Conservation (phyloP, 176 grass and related monocot species). For the Pontederia paniculata region DNA sequence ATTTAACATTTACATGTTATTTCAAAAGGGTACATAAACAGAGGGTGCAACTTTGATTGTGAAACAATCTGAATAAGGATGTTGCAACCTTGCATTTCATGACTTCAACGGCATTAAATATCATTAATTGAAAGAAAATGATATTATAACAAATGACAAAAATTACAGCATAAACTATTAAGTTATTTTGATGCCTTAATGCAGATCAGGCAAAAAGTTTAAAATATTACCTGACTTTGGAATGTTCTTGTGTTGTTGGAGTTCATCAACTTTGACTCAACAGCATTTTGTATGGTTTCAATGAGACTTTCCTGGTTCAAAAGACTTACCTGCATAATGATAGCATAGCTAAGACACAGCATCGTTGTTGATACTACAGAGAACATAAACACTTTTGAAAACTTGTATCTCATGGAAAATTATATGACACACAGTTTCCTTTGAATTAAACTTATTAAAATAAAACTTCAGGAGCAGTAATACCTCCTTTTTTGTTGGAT, state of each 20-base stretch:
- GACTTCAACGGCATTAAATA: no score
- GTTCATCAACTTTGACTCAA: slow-evolving; percentile 79
- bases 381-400: neutral
- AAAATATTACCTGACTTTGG: slow-evolving; percentile 59
- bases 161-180: neutral
- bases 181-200: neutral
- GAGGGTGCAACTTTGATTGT: no score
- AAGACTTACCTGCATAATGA: slow-evolving; percentile 71
- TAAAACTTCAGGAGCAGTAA: neutral
- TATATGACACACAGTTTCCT: neutral
- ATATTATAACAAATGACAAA: neutral
- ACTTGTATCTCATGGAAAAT: neutral
- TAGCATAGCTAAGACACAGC: neutral
- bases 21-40: neutral
- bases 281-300: slow-evolving; percentile 57
- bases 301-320: slow-evolving; percentile 89
- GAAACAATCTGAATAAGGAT: no score
- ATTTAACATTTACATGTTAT: neutral
- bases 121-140: neutral
- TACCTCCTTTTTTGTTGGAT: slow-evolving; percentile 98
- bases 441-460: neutral
- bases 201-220: slow-evolving; percentile 12
- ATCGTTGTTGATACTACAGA: no score
- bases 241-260: slow-evolving; percentile 88
- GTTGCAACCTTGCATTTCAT: no score